phyloP scores from a whole-genome alignment of 495 filamentous ascomycete genomes.

The Penicillium subrubescens region DNA sequence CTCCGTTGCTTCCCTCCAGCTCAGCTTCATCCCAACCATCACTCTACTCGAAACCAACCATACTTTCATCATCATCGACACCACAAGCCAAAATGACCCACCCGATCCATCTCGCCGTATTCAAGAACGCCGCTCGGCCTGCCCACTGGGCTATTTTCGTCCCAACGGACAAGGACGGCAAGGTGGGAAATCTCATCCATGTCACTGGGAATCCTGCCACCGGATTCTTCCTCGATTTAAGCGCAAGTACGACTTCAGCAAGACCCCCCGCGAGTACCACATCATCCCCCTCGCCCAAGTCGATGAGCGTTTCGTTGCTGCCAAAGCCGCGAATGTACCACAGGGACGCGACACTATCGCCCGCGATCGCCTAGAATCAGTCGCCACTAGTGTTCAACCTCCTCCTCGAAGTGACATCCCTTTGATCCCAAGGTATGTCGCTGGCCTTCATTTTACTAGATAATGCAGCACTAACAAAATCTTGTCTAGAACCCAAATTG shows the following conservation, averaged over 20 bases:
- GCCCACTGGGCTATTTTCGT: neutral
- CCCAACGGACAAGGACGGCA: neutral
- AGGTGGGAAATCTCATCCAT: neutral
- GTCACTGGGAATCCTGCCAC: neutral
- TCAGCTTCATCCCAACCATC: too few species aligned
- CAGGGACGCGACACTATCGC: neutral
- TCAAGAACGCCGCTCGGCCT: neutral
- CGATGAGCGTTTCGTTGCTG: neutral
- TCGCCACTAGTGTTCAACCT: neutral
- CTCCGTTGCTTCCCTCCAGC: too few species aligned
- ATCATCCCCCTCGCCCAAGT: neutral
- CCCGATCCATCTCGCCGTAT: neutral
- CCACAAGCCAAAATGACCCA: neutral
- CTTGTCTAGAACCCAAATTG: neutral
- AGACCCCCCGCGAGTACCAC: neutral
- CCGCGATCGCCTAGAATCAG: neutral
- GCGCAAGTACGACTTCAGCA: neutral
- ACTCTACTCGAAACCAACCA: too few species aligned
- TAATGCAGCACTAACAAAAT: too few species aligned
- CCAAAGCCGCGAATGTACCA: too few species aligned
- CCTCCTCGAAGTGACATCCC: neutral
- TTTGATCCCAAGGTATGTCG: neutral
- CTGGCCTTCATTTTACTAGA: too few species aligned
- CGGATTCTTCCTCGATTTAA: neutral
- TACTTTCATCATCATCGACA: neutral